Conservation (phyloP, 2,329 filamentous ascomycete species). For the Hypomyces perniciosus region DNA sequence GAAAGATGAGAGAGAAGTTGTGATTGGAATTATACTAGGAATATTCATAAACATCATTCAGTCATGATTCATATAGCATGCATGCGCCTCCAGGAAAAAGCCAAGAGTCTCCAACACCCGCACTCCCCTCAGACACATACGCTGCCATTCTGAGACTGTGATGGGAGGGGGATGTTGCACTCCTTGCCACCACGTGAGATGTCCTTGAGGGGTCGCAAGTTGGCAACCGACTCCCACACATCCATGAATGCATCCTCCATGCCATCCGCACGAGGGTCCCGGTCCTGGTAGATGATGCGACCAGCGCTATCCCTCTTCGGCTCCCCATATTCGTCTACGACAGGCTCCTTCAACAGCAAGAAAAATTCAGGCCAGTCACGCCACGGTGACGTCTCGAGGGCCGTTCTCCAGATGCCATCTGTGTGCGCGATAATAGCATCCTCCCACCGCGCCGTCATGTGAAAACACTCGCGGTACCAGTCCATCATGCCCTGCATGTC, state of each 20-base stretch:
- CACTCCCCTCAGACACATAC: not conserved
- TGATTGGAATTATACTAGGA: too few relatives aligned
- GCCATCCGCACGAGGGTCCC: constrained; percentile 12
- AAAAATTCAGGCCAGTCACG: constrained; percentile 23
- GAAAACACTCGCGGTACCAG: constrained; percentile 24
- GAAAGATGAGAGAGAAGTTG: too few relatives aligned
- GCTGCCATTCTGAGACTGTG: constrained; percentile 2
- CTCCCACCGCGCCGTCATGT: constrained; percentile 14
- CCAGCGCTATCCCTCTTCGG: constrained; percentile 6
- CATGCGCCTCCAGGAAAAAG: too few relatives aligned
- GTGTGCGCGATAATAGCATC: constrained; percentile 17
- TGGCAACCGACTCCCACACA: constrained; percentile 20
- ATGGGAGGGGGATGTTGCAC: constrained; percentile 15
- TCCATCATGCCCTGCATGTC: constrained; percentile 23
- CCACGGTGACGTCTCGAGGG: constrained; percentile 22
- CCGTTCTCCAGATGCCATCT: constrained; percentile 20
- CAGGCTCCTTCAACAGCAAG: constrained; percentile 15
- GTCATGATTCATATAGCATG: too few relatives aligned
- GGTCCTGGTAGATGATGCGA: constrained; percentile 7
- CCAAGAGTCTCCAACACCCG: too few relatives aligned
- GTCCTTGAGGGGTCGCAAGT: constrained; percentile 17
- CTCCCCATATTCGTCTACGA: constrained; percentile 9
- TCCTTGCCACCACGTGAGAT: constrained; percentile 9
- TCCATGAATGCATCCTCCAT: constrained; percentile 21
- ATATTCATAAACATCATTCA: too few relatives aligned